Evolutionary conservation across 1,139 yeast species (phyloP), one percentile per base, ranked within the genome.

Genomic region (Candida frijolesensis): DNA sequence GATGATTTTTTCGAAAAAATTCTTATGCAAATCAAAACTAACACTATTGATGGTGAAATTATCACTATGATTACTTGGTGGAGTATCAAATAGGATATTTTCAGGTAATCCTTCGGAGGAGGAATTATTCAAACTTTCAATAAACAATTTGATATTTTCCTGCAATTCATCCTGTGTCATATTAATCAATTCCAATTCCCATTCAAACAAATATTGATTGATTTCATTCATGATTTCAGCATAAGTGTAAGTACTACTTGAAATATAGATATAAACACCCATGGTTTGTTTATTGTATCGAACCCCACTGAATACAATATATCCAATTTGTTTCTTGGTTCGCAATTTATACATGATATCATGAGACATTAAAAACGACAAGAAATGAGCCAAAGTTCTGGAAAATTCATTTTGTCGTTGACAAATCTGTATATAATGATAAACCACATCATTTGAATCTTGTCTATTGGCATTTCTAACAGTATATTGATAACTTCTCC

Each of bases 351-450:
- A 64, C 1, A 67, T 63, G n/a, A 80, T 67, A 6, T 71, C 64
- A 8, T 69, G 57, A 0, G 76, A 66, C 55, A 85, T 59, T 18
- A 79, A 51, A 57, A 71, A 80, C 0, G 81, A 74, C 0, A 81
- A 51, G 7, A 85, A 60, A 18, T 66, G 68, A 0, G 84, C 74
- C 48, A 82, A 52, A 0, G 80, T 63, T 45, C 74, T 62, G 1
- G 61, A 57, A 12, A 55, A 50, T 0, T 51, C 38, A 55, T 76
- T 72, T 1, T 64, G 60, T 49, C 85, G 66, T 2, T 55, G 47
- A 0, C 89, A 89, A 1, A 84, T 67, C 62, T 85, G 88, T 33
- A 84, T 63, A 57, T 79, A 85, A 56, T 73, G 72, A 8, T 74
- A 74, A 3, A 82, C 65, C 1, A 83, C 68, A 55, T 76, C 80